Percentiles rank a stretch among this genome's conserved stretches.
These are phyloP conservation scores for Boletus rubroflammeus DNA, from an alignment of 768 basidiomycete species.

Conservation along the genomic window DNA sequence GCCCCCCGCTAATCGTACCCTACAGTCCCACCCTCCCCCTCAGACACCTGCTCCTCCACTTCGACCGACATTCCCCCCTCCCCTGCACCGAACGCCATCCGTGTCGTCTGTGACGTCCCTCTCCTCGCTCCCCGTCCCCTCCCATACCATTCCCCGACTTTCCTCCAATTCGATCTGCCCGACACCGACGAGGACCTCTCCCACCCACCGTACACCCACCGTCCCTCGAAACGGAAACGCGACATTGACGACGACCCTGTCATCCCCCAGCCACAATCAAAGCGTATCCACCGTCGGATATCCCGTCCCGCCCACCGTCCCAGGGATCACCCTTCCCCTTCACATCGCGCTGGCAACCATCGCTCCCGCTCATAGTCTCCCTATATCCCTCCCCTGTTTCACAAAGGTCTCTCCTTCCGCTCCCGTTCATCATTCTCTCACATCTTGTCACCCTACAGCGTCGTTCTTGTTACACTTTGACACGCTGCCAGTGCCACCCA, in stretches of 20 bases:
- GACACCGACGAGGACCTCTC: conserved; percentile 70
- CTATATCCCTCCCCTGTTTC: conserved; percentile 8
- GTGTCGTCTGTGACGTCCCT: conserved; percentile 64
- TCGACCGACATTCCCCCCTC: conserved; percentile 27
- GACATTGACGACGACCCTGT: conserved; percentile 10
- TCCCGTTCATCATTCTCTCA: conserved; percentile 11
- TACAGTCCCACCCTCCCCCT: conserved; percentile 44
- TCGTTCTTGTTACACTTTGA: conserved; percentile 5
- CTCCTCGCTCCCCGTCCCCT: conserved; percentile 65
- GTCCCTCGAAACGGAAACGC: conserved; percentile 56
- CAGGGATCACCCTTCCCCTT: conserved; percentile 3
- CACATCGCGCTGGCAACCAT: conserved; percentile 19
- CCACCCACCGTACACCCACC: conserved; percentile 60
- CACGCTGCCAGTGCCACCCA: conserved; percentile 5
- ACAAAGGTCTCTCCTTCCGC: conserved; percentile 2
- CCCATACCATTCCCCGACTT: conserved; percentile 66
- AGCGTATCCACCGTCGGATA: conserved; percentile 23
- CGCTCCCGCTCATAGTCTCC: conserved; percentile 13
- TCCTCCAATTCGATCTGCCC: conserved; percentile 64
- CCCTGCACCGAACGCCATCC: conserved; percentile 30
- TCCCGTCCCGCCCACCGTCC: conserved; percentile 15
- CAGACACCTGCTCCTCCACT: conserved; percentile 33
- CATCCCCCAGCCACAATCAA: conserved; percentile 19
- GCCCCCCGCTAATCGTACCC: neutral
- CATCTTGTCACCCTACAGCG: conserved; percentile 9